Evolutionary conservation across 1,139 yeast species (phyloP), one percentile per base, ranked within the genome.

Genomic region (Yarrowia galli): DNA sequence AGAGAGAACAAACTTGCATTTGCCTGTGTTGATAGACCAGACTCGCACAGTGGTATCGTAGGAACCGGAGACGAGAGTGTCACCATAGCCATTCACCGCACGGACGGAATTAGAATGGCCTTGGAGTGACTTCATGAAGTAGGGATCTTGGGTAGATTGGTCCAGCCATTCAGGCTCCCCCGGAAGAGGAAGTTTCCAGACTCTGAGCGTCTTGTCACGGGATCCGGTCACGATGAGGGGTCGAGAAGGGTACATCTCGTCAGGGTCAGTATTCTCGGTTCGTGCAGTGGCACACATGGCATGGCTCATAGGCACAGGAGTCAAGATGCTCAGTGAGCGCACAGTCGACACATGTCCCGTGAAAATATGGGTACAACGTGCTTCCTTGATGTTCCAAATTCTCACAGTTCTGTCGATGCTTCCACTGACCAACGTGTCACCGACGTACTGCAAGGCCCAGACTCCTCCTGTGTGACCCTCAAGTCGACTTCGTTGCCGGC

Each of bases 401-500:
- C 98, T 83, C 9, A 93, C 97, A 0, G 96, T 88, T 72, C 97
- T 84, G 78, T 93, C 98, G 0, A 97, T 92, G 1, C 97, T 89
- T 0, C 98, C 98, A 71, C 96, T 89, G 0, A 92, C 96, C 53
- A 93, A 80, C 1, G 91, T 89, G 53, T 78, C 78, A n/a, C 91
- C 91, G 67, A 85, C 85, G 76, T 92, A 93, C 77, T 95, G 92
- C 75, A 95, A 82, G 0, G 99, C 98, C 99, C 99, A 95, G 12
- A 96, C 99, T 35, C 99, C 99, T 63, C 98, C 98, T 69, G 91
- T 97, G 75, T 95, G 99, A 15, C 98, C 98, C 67, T 84, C 83
- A 67, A 95, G 81, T 32, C 77, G 74, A 38, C 73, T 73, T 53
- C 74, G 74, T 60, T 89, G 81, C 61, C 81, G 81, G 6, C 98